Percentiles rank a stretch among this genome's conserved stretches.
These are phyloP conservation scores for Candida maesae DNA, from an alignment of 805 yeast species.

Conservation along the genomic window DNA sequence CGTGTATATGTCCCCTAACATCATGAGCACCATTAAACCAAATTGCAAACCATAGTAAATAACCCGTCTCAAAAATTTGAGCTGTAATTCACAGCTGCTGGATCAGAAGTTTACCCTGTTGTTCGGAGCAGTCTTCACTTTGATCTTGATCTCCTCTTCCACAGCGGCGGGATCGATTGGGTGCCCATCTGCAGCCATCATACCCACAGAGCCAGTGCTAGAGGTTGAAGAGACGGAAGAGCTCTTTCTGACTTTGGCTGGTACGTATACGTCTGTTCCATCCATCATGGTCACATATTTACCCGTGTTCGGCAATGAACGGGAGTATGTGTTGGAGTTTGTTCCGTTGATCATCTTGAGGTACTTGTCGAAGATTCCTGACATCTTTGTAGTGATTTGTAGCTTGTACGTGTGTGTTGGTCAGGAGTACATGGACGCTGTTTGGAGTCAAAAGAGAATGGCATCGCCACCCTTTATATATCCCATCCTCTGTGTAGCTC, in stretches of 20 bases:
- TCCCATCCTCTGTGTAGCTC: too few species aligned
- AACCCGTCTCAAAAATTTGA: too few species aligned
- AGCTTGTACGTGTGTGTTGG: not conserved
- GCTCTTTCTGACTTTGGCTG: slow-evolving; percentile 21
- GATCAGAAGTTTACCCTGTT: slow-evolving; percentile 21
- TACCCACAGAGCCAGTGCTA: slow-evolving; percentile 7
- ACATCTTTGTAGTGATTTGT: slow-evolving; percentile 22
- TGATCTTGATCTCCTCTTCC: slow-evolving; percentile 9
- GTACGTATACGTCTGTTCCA: slow-evolving; percentile 20
- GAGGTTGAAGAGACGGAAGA: slow-evolving; percentile 15
- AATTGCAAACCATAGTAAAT: too few species aligned
- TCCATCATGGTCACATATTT: slow-evolving; percentile 15
- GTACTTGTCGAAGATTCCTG: slow-evolving; percentile 30
- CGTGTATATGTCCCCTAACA: too few species aligned
- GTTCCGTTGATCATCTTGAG: slow-evolving; percentile 23
- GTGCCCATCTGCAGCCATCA: slow-evolving; percentile 6
- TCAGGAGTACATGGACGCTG: too few species aligned
- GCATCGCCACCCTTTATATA: too few species aligned
- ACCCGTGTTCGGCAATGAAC: slow-evolving; percentile 19
- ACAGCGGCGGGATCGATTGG: slow-evolving; percentile 5
- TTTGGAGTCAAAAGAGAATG: too few species aligned
- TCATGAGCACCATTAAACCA: too few species aligned
- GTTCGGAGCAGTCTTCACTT: slow-evolving; percentile 19
- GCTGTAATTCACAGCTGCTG: too few species aligned
- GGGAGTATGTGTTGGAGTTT: slow-evolving; percentile 18